Percentiles rank a stretch among this genome's conserved stretches.
These are phyloP conservation scores for Ogataea minuta DNA, from an alignment of 805 yeast genomes.

Conservation along the genomic window DNA sequence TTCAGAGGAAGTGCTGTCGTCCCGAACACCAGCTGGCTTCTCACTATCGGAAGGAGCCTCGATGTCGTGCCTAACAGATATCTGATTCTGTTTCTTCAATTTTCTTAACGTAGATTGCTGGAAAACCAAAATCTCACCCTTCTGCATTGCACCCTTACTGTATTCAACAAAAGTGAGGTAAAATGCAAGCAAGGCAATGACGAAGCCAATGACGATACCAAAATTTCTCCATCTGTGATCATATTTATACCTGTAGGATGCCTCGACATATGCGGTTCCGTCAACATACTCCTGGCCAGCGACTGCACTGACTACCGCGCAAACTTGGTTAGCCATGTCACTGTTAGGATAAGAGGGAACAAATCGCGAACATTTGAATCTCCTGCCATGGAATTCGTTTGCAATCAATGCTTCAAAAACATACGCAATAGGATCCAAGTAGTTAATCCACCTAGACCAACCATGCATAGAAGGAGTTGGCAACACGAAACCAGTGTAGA, in stretches of 20 bases:
- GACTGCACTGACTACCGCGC: conserved; percentile 51
- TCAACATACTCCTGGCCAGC: conserved; percentile 51
- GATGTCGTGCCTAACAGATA: conserved; percentile 19
- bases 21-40: conserved; percentile 27
- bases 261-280: conserved; percentile 58
- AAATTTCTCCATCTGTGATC: conserved; percentile 77
- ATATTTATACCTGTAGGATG: conserved; percentile 49
- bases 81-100: conserved; percentile 40
- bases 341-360: conserved; percentile 42
- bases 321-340: conserved; percentile 24
- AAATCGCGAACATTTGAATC: conserved; percentile 44
- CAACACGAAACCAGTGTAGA: conserved; percentile 55
- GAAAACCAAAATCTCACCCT: conserved; percentile 69
- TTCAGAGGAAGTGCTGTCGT: conserved; percentile 23
- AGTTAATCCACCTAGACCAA: conserved; percentile 64
- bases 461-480: conserved; percentile 55
- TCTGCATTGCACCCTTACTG: conserved; percentile 61
- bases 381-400: conserved; percentile 51
- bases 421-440: conserved; percentile 54
- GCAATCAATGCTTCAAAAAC: conserved; percentile 57
- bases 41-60: conserved; percentile 29
- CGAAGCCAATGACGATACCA: conserved; percentile 62
- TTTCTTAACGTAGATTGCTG: conserved; percentile 47
- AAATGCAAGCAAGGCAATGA: conserved; percentile 49
- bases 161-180: conserved; percentile 56